phyloP scores from a whole-genome alignment of 345 rosid genomes.

The Gossypium turneri region DNA sequence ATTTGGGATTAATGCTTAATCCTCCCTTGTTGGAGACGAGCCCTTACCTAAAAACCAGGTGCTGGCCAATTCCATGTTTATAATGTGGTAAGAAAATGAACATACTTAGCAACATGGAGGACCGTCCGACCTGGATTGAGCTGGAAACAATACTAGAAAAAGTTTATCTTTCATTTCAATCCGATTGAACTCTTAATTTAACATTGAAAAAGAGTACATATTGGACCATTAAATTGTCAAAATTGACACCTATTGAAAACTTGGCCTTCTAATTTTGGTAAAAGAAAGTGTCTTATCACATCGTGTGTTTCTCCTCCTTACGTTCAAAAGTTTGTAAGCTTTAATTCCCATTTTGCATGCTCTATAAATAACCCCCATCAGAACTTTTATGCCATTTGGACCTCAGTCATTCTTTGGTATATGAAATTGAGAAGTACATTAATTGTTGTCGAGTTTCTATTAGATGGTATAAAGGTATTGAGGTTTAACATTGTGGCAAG shows the following conservation, averaged over 20 bases:
- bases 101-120: not conserved
- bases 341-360: not conserved
- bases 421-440: not conserved
- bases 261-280: conserved; percentile 18
- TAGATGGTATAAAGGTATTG: not conserved
- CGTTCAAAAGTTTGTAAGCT: not conserved
- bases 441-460: not conserved
- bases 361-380: not conserved
- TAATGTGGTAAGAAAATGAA: not conserved
- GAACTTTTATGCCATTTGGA: not conserved
- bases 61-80: not conserved
- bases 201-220: too few relatives aligned
- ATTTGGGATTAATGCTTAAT: not conserved
- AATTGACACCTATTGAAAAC: conserved; percentile 5
- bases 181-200: too few relatives aligned
- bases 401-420: not conserved
- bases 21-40: conserved; percentile 7
- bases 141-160: too few relatives aligned
- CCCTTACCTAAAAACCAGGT: not conserved
- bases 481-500: conserved; percentile 1
- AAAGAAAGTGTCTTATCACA: conserved; percentile 1
- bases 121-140: too few relatives aligned
- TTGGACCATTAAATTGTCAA: not conserved
- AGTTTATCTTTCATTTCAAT: too few relatives aligned
- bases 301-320: not conserved